phyloP scores from a whole-genome alignment of 1,284 basidiomycete species.

The Prillingera fragicola region DNA sequence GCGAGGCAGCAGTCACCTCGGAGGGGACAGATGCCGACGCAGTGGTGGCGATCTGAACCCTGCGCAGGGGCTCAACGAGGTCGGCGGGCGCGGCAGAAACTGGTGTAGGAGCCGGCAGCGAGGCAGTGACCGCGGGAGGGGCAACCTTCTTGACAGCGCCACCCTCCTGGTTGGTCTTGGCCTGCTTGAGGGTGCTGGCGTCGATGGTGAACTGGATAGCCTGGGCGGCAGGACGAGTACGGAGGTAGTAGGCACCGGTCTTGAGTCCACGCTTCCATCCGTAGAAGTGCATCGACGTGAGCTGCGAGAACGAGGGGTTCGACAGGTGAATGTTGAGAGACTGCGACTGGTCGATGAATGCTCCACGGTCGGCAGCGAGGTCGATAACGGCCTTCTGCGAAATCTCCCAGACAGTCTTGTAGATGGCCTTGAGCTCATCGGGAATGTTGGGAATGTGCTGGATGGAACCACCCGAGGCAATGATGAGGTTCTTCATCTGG shows the following conservation, averaged over 20 bases:
- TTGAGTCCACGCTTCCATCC: conserved; percentile 99
- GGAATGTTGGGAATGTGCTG: conserved; percentile 85
- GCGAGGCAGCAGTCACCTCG: conserved; percentile 21
- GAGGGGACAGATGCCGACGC: conserved; percentile 25
- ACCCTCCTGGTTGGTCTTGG: conserved; percentile 13
- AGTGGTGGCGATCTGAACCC: conserved; percentile 40
- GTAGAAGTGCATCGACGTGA: conserved; percentile 99
- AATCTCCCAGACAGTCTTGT: conserved; percentile 80
- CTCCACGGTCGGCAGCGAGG: conserved; percentile 94
- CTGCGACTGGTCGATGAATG: conserved; percentile 92
- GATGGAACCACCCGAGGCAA: conserved; percentile 92
- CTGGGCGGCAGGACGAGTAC: conserved; percentile 87
- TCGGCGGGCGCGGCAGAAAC: conserved; percentile 20
- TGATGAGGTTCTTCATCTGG: conserved; percentile 98
- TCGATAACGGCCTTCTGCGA: conserved; percentile 97
- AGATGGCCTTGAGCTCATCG: conserved; percentile 71
- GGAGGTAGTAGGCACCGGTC: conserved; percentile 93
- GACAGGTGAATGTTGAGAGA: conserved; percentile 87
- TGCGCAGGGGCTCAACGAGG: conserved; percentile 36
- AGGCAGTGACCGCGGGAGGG: conserved; percentile 4
- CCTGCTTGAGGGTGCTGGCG: conserved; percentile 62
- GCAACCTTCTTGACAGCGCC: conserved; percentile 46
- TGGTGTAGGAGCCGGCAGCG: conserved; percentile 2
- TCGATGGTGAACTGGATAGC: conserved; percentile 99
- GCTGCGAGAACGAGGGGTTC: conserved; percentile 84